Evolutionary conservation across 495 filamentous ascomycete species (phyloP), one percentile per base, ranked within the genome.

Genomic region (Amphirosellinia nigrospora): DNA sequence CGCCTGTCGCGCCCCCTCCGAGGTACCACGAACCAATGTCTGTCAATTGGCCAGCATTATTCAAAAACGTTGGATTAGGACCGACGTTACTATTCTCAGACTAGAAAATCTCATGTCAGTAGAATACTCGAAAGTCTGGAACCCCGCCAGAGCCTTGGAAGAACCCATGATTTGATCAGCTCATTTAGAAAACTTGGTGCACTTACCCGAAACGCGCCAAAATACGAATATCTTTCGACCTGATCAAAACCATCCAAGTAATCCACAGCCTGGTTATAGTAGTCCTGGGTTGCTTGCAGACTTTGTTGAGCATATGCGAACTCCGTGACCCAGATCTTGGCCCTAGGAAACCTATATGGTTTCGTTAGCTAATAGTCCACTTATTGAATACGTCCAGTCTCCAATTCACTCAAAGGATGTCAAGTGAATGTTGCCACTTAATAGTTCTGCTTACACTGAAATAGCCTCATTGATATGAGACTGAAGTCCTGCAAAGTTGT

Each of bases 401-500:
- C 7, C 10, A 5, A 48, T 48, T 23, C 45, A 10, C 43, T 21
- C 7, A 19, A 46, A 46, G 21, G 16, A 21, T 46, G 5, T 6
- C 1, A 46, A 46, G 43, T 21, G 6, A 46, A 0, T n/a, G 41
- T 43, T 43, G 15, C 6, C 0, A 45, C 19, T 3, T 48, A 0
- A 23, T 6, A 23, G 45, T 48, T 48, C 19, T 48, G n/a, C 45
- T 48, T 21, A 48, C 45, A 48, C 45, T 23, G 45, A 48, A 48
- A 48, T 48, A 48, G 45, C 45, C n/a, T 48, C 45, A 48, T 48
- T 48, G n/a, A 48, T 48, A 48, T 48, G 45, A 23, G 45, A 48
- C 45, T 48, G 45, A 9, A 48, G 45, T 23, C 45, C 45, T n/a
- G 19, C 45, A 48, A 48, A 48, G 45, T 48, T 48, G 45, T 48